Base-by-base conservation (phyloP, 768 basidiomycete genomes). In the Rubroboletus satanas region DNA sequence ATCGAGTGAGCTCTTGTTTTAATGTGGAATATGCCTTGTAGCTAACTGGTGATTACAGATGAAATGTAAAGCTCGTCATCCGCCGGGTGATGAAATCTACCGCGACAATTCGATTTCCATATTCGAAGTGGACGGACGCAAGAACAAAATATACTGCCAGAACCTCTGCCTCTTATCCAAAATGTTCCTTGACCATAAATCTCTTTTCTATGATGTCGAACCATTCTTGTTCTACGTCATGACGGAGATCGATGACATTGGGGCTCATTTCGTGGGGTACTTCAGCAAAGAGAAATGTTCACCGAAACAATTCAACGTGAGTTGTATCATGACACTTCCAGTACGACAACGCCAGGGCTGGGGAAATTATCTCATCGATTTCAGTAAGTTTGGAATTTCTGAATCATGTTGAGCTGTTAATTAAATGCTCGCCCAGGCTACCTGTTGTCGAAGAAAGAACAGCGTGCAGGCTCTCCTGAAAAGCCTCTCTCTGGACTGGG, bases 61-160 rank as follows among this genome's bases (percentile, higher is more conserved):
- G 71, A 98, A 98, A 75, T 99, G 97, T 77, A 95, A 94, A 71
- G 80, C 84, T 46, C 79, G 93, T 55, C 91, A 96, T 79, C 97
- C 97, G 7, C 97, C 96, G 15, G 97, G 97, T 9, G 96, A 98
- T 69, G 97, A 98, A 71, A 98, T 99, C 38, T 98, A 99, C 70
- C 80, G 95, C 38, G 96, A 98, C 70, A 87, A 87, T 23, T 69
- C 67, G 31, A 77, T 98, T 41, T 95, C 93, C 6, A 88, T 99
- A 56, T 99, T 96, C 66, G 97, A 99, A 70, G 95, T 99, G 29
- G 97, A 98, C 70, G 97, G 97, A 43, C 83, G 97, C 63, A 93
- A 93, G 75, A 98, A 96, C 79, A 99, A 98, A 90, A 98, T 98
- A 66, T 99, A 98, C 71, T 98, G 97, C 70, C 97, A 99, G 70